Evolutionary conservation across 2,329 filamentous ascomycete genomes (phyloP).

Genomic region (Pestalotiopsis sp.): DNA sequence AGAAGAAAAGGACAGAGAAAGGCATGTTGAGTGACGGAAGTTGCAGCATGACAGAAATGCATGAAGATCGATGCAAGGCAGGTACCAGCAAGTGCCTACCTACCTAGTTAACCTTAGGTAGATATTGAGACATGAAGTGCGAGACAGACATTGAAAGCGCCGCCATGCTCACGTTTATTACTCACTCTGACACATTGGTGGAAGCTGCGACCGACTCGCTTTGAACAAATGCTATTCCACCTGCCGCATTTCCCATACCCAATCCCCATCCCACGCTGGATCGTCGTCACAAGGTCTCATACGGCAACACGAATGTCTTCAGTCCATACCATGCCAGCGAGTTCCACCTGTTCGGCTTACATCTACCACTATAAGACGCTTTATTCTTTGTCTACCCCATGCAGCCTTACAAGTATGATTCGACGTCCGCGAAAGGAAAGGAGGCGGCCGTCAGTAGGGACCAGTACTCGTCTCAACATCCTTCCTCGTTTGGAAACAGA

Average conservation of each 20-base stretch:
- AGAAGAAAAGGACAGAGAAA: too few relatives aligned
- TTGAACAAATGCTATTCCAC: background rate
- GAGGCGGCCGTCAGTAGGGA: constrained; percentile 20
- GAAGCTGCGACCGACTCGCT: background rate
- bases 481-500: constrained; percentile 12
- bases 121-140: background rate
- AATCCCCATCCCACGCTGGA: background rate
- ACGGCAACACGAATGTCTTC: background rate
- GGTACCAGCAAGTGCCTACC: background rate
- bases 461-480: constrained; percentile 20
- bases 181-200: background rate
- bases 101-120: background rate
- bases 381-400: constrained; percentile 21
- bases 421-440: constrained; percentile 26
- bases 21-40: background rate
- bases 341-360: background rate
- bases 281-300: background rate
- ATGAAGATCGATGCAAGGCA: background rate
- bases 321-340: background rate
- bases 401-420: constrained; percentile 33
- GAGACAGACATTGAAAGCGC: constrained; percentile 19
- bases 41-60: background rate
- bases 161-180: constrained; percentile 18
- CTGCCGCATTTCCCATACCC: background rate
- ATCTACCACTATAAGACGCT: background rate